Evolutionary conservation across 75 land plant genomes (phyloP).

Genomic region (Selaginella moellendorffii): DNA sequence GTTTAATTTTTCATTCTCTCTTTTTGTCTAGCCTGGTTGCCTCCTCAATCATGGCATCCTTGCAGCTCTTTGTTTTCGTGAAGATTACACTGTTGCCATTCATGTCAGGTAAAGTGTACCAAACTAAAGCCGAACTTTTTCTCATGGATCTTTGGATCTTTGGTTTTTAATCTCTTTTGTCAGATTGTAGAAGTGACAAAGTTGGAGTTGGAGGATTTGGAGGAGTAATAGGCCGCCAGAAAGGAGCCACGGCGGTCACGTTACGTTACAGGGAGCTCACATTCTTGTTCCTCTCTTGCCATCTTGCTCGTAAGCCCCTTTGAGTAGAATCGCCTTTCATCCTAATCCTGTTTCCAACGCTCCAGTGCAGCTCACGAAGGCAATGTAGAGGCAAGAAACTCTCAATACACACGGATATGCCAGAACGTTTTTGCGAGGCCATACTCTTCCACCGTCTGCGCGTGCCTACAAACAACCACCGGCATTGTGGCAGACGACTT

Average conservation of each 20-base stretch:
- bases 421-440: not conserved
- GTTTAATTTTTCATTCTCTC: not conserved
- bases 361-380: conserved; percentile 5
- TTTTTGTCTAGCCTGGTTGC: not conserved
- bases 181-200: not conserved
- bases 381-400: conserved; percentile 10
- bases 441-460: not conserved
- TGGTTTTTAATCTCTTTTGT: not conserved
- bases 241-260: not conserved
- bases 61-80: not conserved
- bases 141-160: not conserved
- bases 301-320: conserved; percentile 4
- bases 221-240: not conserved
- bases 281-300: not conserved
- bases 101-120: not conserved
- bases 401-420: not conserved
- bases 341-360: not conserved
- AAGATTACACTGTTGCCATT: not conserved
- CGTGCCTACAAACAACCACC: not conserved
- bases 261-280: not conserved
- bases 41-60: not conserved
- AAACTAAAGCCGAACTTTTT: not conserved
- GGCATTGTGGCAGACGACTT: not conserved
- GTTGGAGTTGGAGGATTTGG: conserved; percentile 7
- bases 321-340: not conserved